Percentiles rank a stretch among this genome's conserved stretches.
Conservation (phyloP, 2,329 filamentous ascomycete genomes). For the Coleophoma eucalyptorum region DNA sequence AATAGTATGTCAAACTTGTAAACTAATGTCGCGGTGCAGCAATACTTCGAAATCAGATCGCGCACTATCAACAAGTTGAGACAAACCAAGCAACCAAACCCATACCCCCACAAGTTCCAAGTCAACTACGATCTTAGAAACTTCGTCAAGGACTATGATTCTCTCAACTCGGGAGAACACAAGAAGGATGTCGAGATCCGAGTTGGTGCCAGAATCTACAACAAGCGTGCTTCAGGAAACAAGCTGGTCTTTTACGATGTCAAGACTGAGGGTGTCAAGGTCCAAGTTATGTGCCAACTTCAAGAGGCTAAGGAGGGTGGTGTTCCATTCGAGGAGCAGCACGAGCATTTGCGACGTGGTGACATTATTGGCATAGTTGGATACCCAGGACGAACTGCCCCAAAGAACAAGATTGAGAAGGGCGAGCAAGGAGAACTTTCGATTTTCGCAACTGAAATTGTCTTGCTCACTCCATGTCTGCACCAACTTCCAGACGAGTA, state of each 20-base stretch:
- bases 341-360: conserved; percentile 83
- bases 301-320: conserved; percentile 68
- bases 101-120: conserved; percentile 92
- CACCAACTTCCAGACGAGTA: conserved; percentile 87
- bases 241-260: conserved; percentile 94
- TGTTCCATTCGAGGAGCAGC: conserved; percentile 76
- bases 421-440: conserved; percentile 87
- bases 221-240: conserved; percentile 74
- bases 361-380: conserved; percentile 90
- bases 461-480: conserved; percentile 84
- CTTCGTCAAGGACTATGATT: conserved; percentile 73
- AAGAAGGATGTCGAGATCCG: conserved; percentile 71
- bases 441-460: conserved; percentile 84
- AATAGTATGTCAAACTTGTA: conserved; percentile 4
- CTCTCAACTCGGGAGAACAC: conserved; percentile 84
- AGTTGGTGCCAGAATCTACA: conserved; percentile 84
- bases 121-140: conserved; percentile 78
- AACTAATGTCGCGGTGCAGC: conserved; percentile 37
- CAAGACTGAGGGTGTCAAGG: conserved; percentile 67
- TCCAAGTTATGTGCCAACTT: conserved; percentile 91
- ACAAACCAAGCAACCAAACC: conserved; percentile 70
- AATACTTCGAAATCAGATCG: conserved; percentile 97
- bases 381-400: conserved; percentile 79
- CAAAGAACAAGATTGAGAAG: conserved; percentile 78
- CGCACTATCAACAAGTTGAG: conserved; percentile 74